A percentile compares a stretch with the other conserved stretches of the same genome.
phyloP scores from a whole-genome alignment of 176 grass and related monocot species.

The Ananas comosus region DNA sequence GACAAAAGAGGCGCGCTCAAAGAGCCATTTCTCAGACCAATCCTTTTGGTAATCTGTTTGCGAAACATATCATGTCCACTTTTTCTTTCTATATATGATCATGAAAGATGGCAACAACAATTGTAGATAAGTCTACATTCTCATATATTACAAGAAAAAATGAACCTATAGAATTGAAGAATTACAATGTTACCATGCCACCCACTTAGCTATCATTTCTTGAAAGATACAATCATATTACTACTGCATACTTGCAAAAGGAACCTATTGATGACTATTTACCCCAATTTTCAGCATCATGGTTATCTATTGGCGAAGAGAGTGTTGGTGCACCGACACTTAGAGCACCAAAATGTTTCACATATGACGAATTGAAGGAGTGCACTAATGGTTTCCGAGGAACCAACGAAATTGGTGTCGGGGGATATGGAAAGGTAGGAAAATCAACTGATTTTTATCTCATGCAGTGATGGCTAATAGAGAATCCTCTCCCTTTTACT shows the following conservation, averaged over 20 bases:
- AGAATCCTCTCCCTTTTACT: neutral
- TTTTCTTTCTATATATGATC: neutral
- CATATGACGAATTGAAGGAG: constrained; percentile 58
- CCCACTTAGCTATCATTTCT: too few species aligned
- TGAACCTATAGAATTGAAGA: too few species aligned
- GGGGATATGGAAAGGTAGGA: constrained; percentile 82
- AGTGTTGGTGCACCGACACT: constrained; percentile 56
- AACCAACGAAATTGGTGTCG: constrained; percentile 61
- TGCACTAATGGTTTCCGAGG: constrained; percentile 68
- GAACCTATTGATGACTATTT: neutral
- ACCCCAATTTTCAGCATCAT: constrained; percentile 48
- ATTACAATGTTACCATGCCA: too few species aligned
- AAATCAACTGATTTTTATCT: neutral
- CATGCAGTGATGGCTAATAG: neutral
- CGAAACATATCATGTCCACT: too few species aligned
- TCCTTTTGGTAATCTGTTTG: constrained; percentile 54
- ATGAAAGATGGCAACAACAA: neutral
- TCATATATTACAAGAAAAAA: too few species aligned
- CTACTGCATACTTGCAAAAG: neutral
- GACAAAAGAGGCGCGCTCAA: constrained; percentile 39
- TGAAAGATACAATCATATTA: too few species aligned
- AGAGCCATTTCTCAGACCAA: constrained; percentile 30
- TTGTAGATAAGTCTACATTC: too few species aligned
- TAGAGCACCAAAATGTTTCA: constrained; percentile 46
- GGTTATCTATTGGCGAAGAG: constrained; percentile 52